Conservation (phyloP, 1,139 yeast species). For the Zygosaccharomyces sapae region DNA sequence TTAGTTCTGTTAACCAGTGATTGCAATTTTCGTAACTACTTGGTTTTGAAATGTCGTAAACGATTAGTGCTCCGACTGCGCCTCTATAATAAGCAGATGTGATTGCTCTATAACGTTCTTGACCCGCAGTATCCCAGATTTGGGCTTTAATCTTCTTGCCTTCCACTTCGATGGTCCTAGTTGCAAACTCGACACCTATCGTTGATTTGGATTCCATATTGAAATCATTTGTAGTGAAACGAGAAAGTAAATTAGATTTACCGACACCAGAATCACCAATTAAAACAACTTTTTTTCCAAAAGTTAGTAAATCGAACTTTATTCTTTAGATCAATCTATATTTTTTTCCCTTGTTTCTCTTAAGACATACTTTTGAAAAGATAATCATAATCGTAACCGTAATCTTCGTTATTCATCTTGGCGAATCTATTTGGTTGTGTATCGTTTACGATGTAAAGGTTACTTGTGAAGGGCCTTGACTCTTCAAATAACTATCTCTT, state of each 20-base stretch:
- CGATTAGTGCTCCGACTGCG: constrained; percentile 94
- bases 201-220: constrained; percentile 92
- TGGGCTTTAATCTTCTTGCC: constrained; percentile 96
- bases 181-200: constrained; percentile 97
- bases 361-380: constrained; percentile 68
- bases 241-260: constrained; percentile 84
- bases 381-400: constrained; percentile 91
- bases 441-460: neutral
- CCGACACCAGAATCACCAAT: constrained; percentile 99
- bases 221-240: constrained; percentile 94
- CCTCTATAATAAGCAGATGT: constrained; percentile 97
- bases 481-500: neutral
- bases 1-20: constrained; percentile 92
- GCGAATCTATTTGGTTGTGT: neutral
- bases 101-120: constrained; percentile 95
- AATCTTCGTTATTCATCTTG: constrained; percentile 53
- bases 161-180: constrained; percentile 90
- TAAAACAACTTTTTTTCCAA: constrained; percentile 54
- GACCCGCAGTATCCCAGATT: constrained; percentile 99
- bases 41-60: constrained; percentile 91
- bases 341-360: neutral
- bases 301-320: constrained; percentile 10
- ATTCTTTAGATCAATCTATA: neutral
- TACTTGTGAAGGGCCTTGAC: neutral
- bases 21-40: constrained; percentile 90